phyloP scores from a whole-genome alignment of 2,329 filamentous ascomycete species.

The Laburnicola sp. region DNA sequence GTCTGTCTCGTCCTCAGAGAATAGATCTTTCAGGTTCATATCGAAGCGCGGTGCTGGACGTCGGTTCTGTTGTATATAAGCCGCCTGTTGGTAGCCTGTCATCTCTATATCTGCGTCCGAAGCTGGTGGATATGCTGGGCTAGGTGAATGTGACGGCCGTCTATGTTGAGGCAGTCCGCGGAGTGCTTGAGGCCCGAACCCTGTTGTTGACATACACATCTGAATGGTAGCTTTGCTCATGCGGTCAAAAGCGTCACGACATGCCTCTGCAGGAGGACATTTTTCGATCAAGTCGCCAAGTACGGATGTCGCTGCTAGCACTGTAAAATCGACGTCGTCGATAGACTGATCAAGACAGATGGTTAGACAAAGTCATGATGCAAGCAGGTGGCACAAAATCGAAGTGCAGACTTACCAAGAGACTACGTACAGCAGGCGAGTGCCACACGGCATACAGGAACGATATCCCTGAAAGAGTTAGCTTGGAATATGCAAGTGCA shows the following conservation, averaged over 20 bases:
- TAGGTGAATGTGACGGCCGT: conserved; percentile 28
- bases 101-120: conserved; percentile 38
- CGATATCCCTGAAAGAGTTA: conserved; percentile 64
- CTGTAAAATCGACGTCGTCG: conserved; percentile 97
- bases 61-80: conserved; percentile 29
- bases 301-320: conserved; percentile 89
- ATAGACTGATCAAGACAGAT: conserved; percentile 59
- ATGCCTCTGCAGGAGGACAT: conserved; percentile 92
- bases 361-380: conserved; percentile 6
- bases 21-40: conserved; percentile 47
- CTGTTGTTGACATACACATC: conserved; percentile 87
- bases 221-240: conserved; percentile 95
- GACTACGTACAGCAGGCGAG: conserved; percentile 81
- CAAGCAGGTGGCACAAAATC: conserved; percentile 16
- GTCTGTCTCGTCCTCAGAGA: conserved; percentile 46
- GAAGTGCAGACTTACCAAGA: conserved; percentile 65
- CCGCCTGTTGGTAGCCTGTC: conserved; percentile 28
- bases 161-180: conserved; percentile 25
- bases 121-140: conserved; percentile 30
- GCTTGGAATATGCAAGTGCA: conserved; percentile 17
- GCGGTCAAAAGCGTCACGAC: conserved; percentile 89
- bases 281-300: conserved; percentile 90
- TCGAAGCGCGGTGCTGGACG: conserved; percentile 61
- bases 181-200: conserved; percentile 63
- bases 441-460: conserved; percentile 98